Base-by-base conservation (phyloP, 495 filamentous ascomycete genomes). In the Paragyromitra xinjiangensis region DNA sequence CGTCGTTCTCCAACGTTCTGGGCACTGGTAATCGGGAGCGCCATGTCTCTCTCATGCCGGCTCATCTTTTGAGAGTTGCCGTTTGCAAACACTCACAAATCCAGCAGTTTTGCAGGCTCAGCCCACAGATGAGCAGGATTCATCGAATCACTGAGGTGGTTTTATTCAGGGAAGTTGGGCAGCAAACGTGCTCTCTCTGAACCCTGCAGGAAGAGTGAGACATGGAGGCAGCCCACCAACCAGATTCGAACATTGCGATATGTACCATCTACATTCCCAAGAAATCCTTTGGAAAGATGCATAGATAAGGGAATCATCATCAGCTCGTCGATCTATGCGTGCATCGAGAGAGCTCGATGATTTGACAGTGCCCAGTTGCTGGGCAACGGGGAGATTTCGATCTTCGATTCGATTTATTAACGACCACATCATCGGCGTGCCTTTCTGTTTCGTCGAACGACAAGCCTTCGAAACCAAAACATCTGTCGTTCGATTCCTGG, bases 361-460 rank as follows among this genome's bases (percentile, higher is more conserved):
- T 77, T 77, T 65, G 74, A 51, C 4, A 29, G 68, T 71, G 58
- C 50, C 68, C 7, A 76, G 56, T 58, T 71, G 72, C 62, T 68
- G 73, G 62, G 40, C 59, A 55, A 29, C 55, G 59, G 62, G 40
- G 73, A 77, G 50, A 77, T 77, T 77, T 53, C 69, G 74, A 73
- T 77, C 74, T 58, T 34, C 61, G 71, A 74, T 74, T 77, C 74
- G 72, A 75, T 75, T 75, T 61, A 75, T 75, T 75, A 70, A 40
- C 55, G 50, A 37, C 70, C 70, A 73, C 65, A 75, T 44, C 65
- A 64, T 44, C 37, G 58, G 22, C 37, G 24, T 51, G 34, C 39
- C 12, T 2, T 64, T 64, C 67, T 64, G 61, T 71, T 42, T 71
- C 50, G 59, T 45, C 34, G 59, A 39, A 71, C 73, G 24, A 51